Conservation (phyloP, 2,329 filamentous ascomycete genomes). For the Nectriaceae sp. region DNA sequence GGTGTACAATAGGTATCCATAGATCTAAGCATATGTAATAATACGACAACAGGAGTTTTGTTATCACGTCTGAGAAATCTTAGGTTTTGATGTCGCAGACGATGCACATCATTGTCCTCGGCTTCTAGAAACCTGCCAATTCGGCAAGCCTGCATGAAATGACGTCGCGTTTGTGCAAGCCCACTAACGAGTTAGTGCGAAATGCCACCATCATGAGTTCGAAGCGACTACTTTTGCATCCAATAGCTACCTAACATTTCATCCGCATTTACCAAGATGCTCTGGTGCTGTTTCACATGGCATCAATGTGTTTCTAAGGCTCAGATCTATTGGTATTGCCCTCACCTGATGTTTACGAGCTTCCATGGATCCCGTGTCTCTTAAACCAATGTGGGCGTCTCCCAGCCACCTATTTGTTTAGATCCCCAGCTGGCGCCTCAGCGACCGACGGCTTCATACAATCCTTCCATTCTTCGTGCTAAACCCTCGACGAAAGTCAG, state of each 20-base stretch:
- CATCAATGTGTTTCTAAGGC: too few relatives aligned
- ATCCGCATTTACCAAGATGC: too few relatives aligned
- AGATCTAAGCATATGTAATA: background rate
- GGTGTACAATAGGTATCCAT: background rate
- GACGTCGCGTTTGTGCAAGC: too few relatives aligned
- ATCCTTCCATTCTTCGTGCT: background rate
- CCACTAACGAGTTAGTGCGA: too few relatives aligned
- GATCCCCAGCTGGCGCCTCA: constrained; percentile 18
- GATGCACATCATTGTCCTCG: too few relatives aligned
- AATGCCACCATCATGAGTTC: too few relatives aligned
- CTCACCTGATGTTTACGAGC: background rate
- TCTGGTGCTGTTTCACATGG: too few relatives aligned
- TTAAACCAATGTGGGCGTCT: constrained; percentile 11
- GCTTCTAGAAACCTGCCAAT: background rate
- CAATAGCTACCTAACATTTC: too few relatives aligned
- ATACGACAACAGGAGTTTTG: background rate
- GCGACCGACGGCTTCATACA: background rate
- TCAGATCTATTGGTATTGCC: too few relatives aligned
- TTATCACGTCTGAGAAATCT: too few relatives aligned
- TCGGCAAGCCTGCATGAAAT: background rate
- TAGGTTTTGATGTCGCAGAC: too few relatives aligned
- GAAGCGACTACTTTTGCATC: too few relatives aligned
- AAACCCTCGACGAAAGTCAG: background rate
- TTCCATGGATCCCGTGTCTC: background rate
- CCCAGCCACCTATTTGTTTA: constrained; percentile 33